phyloP scores from a whole-genome alignment of 306 rosid species.

The Quercus variabilis region DNA sequence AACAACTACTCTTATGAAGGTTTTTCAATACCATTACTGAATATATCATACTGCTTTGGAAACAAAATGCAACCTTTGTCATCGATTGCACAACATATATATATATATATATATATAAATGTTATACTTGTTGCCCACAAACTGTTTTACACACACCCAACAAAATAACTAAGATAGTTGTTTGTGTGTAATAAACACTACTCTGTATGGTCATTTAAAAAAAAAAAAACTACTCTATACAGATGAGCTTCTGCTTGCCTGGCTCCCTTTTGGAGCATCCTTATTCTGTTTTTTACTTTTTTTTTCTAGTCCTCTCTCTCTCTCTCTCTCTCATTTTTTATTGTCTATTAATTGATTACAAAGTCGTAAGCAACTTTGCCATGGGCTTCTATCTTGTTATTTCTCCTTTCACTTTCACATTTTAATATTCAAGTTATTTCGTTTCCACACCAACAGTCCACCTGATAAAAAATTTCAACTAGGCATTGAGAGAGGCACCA shows the following conservation, averaged over 20 bases:
- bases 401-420: constrained; percentile 17
- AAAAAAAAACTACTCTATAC: too few species aligned
- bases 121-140: too few species aligned
- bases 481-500: constrained; percentile 12
- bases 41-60: not conserved
- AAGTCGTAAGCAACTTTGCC: constrained; percentile 10
- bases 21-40: not conserved
- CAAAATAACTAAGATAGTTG: too few species aligned
- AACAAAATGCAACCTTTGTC: not conserved
- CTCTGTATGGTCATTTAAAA: too few species aligned
- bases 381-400: not conserved
- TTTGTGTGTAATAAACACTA: too few species aligned
- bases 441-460: constrained; percentile 7
- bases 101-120: not conserved
- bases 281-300: not conserved
- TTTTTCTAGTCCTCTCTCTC: not conserved
- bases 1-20: not conserved
- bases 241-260: not conserved
- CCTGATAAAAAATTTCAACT: not conserved
- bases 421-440: not conserved
- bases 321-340: not conserved
- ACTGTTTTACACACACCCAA: too few species aligned
- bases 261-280: not conserved
- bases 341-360: not conserved
- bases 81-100: not conserved